phyloP scores from a whole-genome alignment of 2,329 filamentous ascomycete genomes.

The Fusarium sp. region DNA sequence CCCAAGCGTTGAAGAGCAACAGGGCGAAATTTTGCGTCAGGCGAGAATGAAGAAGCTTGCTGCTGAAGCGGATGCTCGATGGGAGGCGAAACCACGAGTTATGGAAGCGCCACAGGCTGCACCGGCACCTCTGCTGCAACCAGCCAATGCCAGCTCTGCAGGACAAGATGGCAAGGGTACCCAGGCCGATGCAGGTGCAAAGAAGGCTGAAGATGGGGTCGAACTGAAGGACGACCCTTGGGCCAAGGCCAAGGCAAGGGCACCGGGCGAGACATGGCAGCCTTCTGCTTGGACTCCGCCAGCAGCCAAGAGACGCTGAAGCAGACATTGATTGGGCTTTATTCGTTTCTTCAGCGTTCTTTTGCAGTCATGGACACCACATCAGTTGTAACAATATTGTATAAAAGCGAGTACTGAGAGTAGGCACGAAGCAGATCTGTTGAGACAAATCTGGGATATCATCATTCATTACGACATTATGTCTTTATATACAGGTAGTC shows the following conservation, averaged over 20 bases:
- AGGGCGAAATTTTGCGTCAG: conserved; percentile 64
- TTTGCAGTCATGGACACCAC: neutral
- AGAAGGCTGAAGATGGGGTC: conserved; percentile 10
- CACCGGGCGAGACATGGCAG: conserved; percentile 74
- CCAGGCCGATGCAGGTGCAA: conserved; percentile 4
- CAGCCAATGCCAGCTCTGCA: conserved; percentile 9
- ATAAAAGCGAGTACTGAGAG: conserved; percentile 8
- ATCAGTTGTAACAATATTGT: conserved; percentile 31
- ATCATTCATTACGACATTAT: conserved; percentile 42
- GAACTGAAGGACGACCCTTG: conserved; percentile 63
- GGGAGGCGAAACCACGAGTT: conserved; percentile 68
- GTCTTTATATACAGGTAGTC: conserved; percentile 39
- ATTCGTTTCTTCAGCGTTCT: neutral
- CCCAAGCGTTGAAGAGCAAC: conserved; percentile 68
- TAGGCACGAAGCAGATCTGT: neutral
- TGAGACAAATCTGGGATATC: conserved; percentile 19
- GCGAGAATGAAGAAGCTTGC: conserved; percentile 66
- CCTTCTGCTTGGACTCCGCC: conserved; percentile 71
- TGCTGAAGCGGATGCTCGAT: conserved; percentile 71
- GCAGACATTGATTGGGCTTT: neutral
- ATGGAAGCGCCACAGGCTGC: conserved; percentile 52
- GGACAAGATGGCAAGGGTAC: conserved; percentile 15
- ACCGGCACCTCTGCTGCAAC: conserved; percentile 34
- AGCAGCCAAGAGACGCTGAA: conserved; percentile 50
- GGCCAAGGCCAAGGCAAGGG: conserved; percentile 60